Base-by-base conservation (phyloP, 768 basidiomycete species). In the Auricularia sp. region DNA sequence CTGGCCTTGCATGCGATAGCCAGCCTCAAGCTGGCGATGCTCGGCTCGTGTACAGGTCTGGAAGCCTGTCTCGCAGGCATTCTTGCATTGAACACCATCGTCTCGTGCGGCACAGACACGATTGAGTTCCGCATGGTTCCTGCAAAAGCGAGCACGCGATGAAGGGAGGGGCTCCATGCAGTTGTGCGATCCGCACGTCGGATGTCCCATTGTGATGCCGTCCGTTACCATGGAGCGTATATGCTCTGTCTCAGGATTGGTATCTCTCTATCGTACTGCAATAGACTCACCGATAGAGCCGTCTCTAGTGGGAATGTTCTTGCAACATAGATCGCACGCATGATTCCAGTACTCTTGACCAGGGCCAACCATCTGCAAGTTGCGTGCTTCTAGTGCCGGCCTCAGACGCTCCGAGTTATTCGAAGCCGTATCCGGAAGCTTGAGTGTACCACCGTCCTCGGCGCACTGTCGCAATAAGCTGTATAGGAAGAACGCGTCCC, bases 151-250 rank as follows among this genome's bases (percentile, higher is more conserved):
- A 39, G 70, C 63, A 7, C 61, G 58, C 3, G 63, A 21, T 14
- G 36, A 61, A 3, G n/a, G 24, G 1, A 73, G 66, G 1, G 67
- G 66, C 3, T 37, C 39, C 13, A 37, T 29, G 44, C 72, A 73
- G 59, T 68, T 66, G 45, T 61, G 65, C 4, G 65, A 66, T 4
- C 63, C 58, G 62, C 74, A 74, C 56, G 70, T 69, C 5, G 71
- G 71, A 63, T 71, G 69, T 1, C 71, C 71, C 3, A 74, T 66
- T 3, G 71, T 69, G 14, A 75, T 65, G 4, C 74, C 72, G 64
- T 75, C 72, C 7, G 66, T 68, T 8, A 72, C 68, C 2, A 59
- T 54, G 21, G 67, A 51, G 18, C 47, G 47, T 5, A 51, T 51
- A 21, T 51, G 47, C 21, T 16, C 47, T 51, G 47, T 8, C 14